A percentile compares a stretch with the other conserved stretches of the same genome.
Conservation (phyloP, 1,284 basidiomycete genomes). For the Leccinum proliferum region DNA sequence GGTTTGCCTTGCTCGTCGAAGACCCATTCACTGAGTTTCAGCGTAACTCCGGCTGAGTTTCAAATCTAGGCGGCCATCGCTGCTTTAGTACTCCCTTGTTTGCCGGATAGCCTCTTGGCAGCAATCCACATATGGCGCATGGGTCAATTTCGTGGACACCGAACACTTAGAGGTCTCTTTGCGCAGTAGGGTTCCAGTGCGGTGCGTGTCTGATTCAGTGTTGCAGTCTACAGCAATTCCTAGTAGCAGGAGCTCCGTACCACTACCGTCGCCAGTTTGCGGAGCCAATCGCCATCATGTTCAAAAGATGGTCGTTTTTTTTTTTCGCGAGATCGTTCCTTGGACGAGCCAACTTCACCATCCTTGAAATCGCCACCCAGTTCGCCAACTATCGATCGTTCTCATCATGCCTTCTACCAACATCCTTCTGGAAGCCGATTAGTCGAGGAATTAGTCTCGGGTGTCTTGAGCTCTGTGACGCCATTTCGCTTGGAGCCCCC, state of each 20-base stretch:
- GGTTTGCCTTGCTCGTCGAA: too few species aligned
- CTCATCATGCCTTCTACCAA: slow-evolving; percentile 8
- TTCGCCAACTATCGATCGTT: slow-evolving; percentile 9
- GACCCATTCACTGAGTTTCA: too few species aligned
- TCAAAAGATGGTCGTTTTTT: slow-evolving; percentile 14
- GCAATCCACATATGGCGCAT: neutral
- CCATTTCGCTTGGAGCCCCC: slow-evolving; percentile 3
- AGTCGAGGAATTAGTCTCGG: slow-evolving; percentile 22
- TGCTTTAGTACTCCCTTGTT: neutral
- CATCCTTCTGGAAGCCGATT: slow-evolving; percentile 27
- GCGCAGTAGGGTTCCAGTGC: neutral
- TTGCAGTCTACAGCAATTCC: slow-evolving; percentile 1
- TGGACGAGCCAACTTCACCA: slow-evolving; percentile 7
- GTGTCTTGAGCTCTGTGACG: slow-evolving; percentile 22
- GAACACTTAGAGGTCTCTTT: neutral
- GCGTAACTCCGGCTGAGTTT: too few species aligned
- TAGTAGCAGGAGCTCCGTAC: neutral
- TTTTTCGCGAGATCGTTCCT: slow-evolving; percentile 7
- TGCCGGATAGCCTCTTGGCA: neutral
- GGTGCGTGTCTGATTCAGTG: neutral
- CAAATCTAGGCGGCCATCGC: too few species aligned
- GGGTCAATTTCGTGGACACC: neutral
- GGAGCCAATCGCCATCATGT: slow-evolving; percentile 14
- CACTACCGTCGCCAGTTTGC: neutral
- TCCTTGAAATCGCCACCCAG: slow-evolving; percentile 13